Conservation (phyloP, 192 early-diverging fungal species). For the Coemansia javaensis region DNA sequence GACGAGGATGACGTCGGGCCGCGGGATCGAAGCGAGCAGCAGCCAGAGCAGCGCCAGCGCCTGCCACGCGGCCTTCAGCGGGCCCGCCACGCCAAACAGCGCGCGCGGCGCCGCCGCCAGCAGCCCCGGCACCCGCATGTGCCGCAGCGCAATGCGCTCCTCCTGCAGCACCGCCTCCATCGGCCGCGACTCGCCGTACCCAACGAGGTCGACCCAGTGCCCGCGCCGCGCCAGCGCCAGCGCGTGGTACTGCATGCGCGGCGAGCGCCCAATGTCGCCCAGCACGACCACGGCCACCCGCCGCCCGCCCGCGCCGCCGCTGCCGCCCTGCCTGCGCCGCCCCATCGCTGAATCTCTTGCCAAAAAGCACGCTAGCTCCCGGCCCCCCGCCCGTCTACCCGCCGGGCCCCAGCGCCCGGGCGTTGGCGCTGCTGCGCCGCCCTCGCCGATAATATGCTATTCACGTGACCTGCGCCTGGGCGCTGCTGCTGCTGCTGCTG, state of each 20-base stretch:
- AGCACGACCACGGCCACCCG: constrained; percentile 58
- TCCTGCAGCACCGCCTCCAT: constrained; percentile 22
- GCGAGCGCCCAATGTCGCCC: constrained; percentile 80
- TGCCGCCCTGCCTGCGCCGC: neutral
- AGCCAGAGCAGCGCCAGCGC: constrained; percentile 58
- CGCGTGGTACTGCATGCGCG: constrained; percentile 92
- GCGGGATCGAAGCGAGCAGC: constrained; percentile 53
- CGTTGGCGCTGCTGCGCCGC: neutral
- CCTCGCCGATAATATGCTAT: too few species aligned
- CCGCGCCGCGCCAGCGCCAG: constrained; percentile 65
- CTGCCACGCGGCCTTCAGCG: constrained; percentile 62
- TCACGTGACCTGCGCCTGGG: constrained; percentile 8
- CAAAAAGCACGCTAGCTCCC: too few species aligned
- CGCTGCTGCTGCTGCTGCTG: too few species aligned
- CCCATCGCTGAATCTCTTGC: too few species aligned
- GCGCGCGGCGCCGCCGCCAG: constrained; percentile 55
- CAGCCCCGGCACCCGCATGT: constrained; percentile 36
- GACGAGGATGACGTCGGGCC: constrained; percentile 66
- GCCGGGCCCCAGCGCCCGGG: too few species aligned
- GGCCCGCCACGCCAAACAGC: constrained; percentile 63
- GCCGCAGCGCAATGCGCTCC: constrained; percentile 15
- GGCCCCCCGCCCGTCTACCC: too few species aligned
- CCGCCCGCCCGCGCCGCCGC: neutral
- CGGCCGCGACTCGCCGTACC: constrained; percentile 62
- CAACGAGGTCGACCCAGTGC: constrained; percentile 74